These are phyloP conservation scores for Drechmeria coniospora DNA, from an alignment of 2,329 filamentous ascomycete genomes.

Conservation along the genomic window DNA sequence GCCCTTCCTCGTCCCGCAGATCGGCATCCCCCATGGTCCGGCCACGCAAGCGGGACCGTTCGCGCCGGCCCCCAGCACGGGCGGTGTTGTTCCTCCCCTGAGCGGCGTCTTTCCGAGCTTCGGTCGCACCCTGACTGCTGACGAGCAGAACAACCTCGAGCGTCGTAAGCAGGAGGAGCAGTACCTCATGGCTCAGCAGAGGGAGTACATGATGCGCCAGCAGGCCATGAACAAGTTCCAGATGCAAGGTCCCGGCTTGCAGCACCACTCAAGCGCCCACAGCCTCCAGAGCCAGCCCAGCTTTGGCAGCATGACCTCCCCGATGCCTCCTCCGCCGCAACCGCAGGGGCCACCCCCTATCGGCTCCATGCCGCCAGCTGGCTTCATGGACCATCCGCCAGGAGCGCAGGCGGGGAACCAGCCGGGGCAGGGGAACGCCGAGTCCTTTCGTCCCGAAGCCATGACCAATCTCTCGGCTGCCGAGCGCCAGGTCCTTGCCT, in stretches of 20 bases:
- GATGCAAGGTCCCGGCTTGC: constrained; percentile 41
- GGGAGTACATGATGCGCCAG: constrained; percentile 80
- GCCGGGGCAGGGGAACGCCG: constrained; percentile 19
- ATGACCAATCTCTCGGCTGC: constrained; percentile 45
- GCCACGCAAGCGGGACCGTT: constrained; percentile 37
- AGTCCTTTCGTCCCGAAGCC: constrained; percentile 56
- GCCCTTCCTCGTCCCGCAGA: constrained; percentile 93
- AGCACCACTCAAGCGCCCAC: constrained; percentile 89
- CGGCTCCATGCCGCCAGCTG: constrained; percentile 43
- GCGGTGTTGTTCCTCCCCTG: constrained; percentile 70
- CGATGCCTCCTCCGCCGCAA: constrained; percentile 38
- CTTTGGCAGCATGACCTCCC: constrained; percentile 88
- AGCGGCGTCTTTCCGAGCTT: constrained; percentile 91
- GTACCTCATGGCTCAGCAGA: constrained; percentile 88
- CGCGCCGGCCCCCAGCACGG: constrained; percentile 34
- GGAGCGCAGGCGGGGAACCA: constrained; percentile 11
- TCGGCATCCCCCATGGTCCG: constrained; percentile 81
- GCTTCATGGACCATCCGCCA: constrained; percentile 53
- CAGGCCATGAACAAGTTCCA: constrained; percentile 64
- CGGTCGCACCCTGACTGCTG: constrained; percentile 86
- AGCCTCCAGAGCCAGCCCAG: constrained; percentile 95
- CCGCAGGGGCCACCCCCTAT: constrained; percentile 4
- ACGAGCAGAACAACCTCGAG: constrained; percentile 95
- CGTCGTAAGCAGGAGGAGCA: constrained; percentile 96
- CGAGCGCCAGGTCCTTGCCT: constrained; percentile 38